A percentile compares a stretch with the other conserved stretches of the same genome.
Evolutionary conservation across 305 asterid genomes (phyloP).

Genomic region (Fraxinus greggii): DNA sequence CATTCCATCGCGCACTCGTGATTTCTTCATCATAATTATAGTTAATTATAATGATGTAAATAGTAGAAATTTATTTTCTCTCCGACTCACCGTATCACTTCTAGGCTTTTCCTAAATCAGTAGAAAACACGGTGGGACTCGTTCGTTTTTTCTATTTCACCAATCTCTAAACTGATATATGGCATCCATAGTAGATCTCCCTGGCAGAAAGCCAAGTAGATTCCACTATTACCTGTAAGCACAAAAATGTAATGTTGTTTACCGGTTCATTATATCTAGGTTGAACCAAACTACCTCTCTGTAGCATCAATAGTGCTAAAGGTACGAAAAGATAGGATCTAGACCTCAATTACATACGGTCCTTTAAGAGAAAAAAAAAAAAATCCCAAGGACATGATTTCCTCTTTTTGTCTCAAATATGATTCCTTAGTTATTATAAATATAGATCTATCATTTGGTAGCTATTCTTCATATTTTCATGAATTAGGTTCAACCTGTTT

Average conservation of each 20-base stretch:
- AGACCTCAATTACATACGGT: not conserved
- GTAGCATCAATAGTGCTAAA: not conserved
- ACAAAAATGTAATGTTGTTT: not conserved
- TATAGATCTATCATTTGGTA: not conserved
- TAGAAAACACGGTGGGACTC: not conserved
- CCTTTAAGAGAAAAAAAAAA: not conserved
- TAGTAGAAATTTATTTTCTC: not conserved
- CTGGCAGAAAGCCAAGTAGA: not conserved
- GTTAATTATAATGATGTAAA: not conserved
- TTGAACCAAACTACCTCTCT: not conserved
- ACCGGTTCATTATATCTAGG: not conserved
- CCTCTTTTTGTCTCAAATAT: not conserved
- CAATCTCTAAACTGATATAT: not conserved
- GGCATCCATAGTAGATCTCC: not conserved
- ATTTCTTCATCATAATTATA: not conserved
- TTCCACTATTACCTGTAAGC: not conserved
- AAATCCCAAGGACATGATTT: not conserved
- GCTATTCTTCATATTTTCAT: not conserved
- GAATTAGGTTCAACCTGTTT: slow-evolving; percentile 1
- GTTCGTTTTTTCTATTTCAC: not conserved
- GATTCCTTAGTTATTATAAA: not conserved
- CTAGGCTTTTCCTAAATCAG: not conserved
- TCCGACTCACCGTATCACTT: not conserved
- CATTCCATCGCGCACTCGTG: not conserved
- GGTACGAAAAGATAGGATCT: not conserved